Base-by-base conservation (phyloP, 495 filamentous ascomycete genomes). In the Podospora anserina region DNA sequence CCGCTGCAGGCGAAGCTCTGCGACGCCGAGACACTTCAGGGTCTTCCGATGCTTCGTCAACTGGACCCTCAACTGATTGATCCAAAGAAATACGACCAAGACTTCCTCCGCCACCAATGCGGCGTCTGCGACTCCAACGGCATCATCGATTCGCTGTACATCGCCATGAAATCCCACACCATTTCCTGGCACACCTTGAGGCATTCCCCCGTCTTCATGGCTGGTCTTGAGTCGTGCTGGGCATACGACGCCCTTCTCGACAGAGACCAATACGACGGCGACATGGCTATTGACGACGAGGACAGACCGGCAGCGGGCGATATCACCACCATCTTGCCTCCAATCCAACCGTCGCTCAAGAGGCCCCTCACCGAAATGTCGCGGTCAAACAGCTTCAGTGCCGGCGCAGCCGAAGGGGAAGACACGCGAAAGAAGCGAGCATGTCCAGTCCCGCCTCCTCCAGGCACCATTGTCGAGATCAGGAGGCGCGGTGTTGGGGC, bases 1-100 rank as follows among this genome's bases (percentile, higher is more conserved):
- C 85, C 85, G 9, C 78, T 87, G 53, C 83, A 85, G 66, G 85
- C 84, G 57, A 79, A 80, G 69, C 77, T 85, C n/a, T 87, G 85
- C 75, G 82, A 86, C 69, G 85, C 83, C 63, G 80, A 80, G 69
- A 78, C 77, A 27, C 78, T 87, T 60, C 78, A 82, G 68, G 85
- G 85, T 18, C 79, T 87, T 60, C 85, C 85, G 5, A 87, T 87
- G 85, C 77, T 87, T 30, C 80, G 83, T 9, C 80, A 78, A 64
- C 78, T 86, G 27, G 80, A 82, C 32, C 67, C 78, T 13, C 68
- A 73, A 63, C 68, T 83, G 26, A 66, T 82, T 32, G 74, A 76
- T 13, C 18, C 27, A 16, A 71, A 72, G 27, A 67, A 66, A 26
- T 85, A 82, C 66, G 79, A 85, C 68, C 75, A 80, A 56, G 77